Evolutionary conservation across 192 early-diverging fungal genomes (phyloP), one percentile per base, ranked within the genome.

Genomic region (Dispira simplex): DNA sequence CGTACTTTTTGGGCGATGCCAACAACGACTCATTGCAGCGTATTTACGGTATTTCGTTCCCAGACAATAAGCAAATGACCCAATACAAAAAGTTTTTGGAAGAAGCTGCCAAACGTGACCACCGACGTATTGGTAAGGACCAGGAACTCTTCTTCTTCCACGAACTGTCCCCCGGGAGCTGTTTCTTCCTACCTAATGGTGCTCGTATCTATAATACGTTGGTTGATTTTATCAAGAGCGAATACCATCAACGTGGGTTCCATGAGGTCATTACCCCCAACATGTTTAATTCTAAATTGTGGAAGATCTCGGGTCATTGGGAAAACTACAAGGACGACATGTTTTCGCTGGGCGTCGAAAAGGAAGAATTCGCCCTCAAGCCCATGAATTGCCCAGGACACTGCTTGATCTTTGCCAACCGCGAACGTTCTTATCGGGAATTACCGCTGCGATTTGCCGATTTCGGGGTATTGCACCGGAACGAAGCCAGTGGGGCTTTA

Each of bases 351-450:
- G 85, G 90, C 45, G 85, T 99, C 54, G 96, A 99, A 66, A 99
- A 99, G 82, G 94, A 97, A 72, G 78, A 87, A 68, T 99, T 89
- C 78, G 95, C 89, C 8, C 81, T 99, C 55, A 99, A 99, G 85
- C 96, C 96, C 20, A 99, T 99, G 96, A 90, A 99, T 79, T 99
- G 96, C 69, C 96, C 96, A 44, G 90, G 93, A 62, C 96, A 99
- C 73, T 97, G 95, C 75, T 73, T 99, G 69, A 93, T 99, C 84
- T 99, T 97, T 73, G 85, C 78, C 48, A 79, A 86, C 64, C 85
- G 93, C 66, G 92, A 94, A 68, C 85, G 95, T 46, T 93, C 90
- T 49, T 96, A 97, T 79, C 83, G 92, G 70, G 96, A 99, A 68
- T 78, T 99, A 54, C 96, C 96, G 46, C 66, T 99, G 26, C 88